Percentiles rank a stretch among this genome's conserved stretches.
These are phyloP conservation scores for Lactifluus volemus DNA, from an alignment of 768 basidiomycete genomes.

Conservation along the genomic window DNA sequence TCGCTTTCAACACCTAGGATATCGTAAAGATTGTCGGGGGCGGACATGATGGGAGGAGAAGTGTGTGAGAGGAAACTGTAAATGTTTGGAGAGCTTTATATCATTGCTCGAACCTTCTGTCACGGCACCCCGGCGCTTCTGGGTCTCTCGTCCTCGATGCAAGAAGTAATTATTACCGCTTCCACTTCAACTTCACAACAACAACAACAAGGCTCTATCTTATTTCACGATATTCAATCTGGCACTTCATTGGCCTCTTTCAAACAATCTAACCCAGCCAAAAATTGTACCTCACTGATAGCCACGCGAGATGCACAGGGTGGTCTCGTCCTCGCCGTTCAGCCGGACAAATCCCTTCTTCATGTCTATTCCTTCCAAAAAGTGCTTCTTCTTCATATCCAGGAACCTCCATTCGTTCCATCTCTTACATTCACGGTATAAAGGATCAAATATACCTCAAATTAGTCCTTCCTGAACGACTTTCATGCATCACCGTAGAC, in stretches of 20 bases:
- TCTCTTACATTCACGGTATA: conserved; percentile 4
- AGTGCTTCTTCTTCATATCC: conserved; percentile 35
- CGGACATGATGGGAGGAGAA: conserved; percentile 33
- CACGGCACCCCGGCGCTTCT: too few species aligned
- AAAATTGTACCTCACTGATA: conserved; percentile 60
- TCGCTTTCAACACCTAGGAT: conserved; percentile 43
- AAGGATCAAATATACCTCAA: conserved; percentile 88
- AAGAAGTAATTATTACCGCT: conserved; percentile 61
- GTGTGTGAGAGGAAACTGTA: neutral
- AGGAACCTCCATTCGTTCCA: neutral
- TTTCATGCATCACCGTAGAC: conserved; percentile 74
- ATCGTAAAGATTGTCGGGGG: conserved; percentile 48
- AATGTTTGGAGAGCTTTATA: neutral
- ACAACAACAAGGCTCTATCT: conserved; percentile 50
- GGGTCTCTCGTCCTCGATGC: conserved; percentile 28
- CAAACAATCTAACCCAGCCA: conserved; percentile 68
- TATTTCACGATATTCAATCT: conserved; percentile 76
- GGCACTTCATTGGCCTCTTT: conserved; percentile 72
- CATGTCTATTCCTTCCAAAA: conserved; percentile 94
- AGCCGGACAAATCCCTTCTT: conserved; percentile 80
- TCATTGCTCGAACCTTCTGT: too few species aligned
- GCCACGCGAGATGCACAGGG: conserved; percentile 66
- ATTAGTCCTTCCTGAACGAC: conserved; percentile 83
- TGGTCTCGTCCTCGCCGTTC: conserved; percentile 75
- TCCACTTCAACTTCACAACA: conserved; percentile 33